Evolutionary conservation across 2,329 filamentous ascomycete species (phyloP), one percentile per base, ranked within the genome.

Genomic region (Colletotrichum tanaceti): DNA sequence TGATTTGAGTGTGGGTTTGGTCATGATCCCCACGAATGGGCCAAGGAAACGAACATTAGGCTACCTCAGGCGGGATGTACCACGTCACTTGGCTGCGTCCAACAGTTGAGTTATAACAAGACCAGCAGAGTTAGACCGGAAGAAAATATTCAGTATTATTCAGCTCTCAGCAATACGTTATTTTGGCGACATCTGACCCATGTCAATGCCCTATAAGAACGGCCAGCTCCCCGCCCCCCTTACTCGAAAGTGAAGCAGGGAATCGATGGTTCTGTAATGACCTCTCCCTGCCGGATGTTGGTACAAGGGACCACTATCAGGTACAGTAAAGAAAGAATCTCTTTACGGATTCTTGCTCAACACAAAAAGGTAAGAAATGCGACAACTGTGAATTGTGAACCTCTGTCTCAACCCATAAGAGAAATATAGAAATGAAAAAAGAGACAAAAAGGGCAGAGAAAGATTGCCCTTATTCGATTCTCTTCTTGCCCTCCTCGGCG

Each of bases 401-500:
- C 5, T 24, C 16, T 13, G 35, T 18, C 14, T 39, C 5, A 6
- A 28, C 14, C 32, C 14, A 6, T 18, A 49, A 68, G 57, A 24
- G 18, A 68, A 28, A n/a, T 14, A 5, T n/a, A 14, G 10, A 14
- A 10, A 43, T 41, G 16, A 16, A 32, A 2, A 32, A 28, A n/a
- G 18, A 5, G n/a, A 14, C 6, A 28, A 10, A 43, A 41, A 18
- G 9, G 11, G 41, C 7, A 4, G 18, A 16, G 2, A 46, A 38
- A 32, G 2, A 2, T 20, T 13, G 20, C 10, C 13, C 71, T 73
- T 87, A 94, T 78, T 99, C 96, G 76, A 97, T 97, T 78, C 96
- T 93, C 87, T 98, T 99, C 87, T 99, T 99, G 61, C 96, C 96
- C 81, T 99, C 96, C 79, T 99, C 96, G 63, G 97, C 89, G 73